Percentiles rank a stretch among this genome's conserved stretches.
Evolutionary conservation across 768 basidiomycete genomes (phyloP).

Genomic region (Tylopilus felleus): DNA sequence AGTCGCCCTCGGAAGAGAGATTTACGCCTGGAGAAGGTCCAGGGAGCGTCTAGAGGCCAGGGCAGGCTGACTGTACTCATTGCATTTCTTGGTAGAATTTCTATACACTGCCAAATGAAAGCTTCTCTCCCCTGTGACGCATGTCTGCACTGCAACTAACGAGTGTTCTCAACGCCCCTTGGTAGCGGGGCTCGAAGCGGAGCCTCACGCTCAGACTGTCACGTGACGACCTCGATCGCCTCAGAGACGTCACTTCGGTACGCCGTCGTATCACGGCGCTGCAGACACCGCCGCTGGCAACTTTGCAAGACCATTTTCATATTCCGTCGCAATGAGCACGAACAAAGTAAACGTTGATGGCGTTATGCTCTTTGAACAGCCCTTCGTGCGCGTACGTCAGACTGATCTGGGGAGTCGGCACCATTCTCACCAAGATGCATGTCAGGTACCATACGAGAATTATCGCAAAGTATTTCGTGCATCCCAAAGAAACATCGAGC

Average conservation of each 20-base stretch:
- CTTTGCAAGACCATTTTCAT: constrained; percentile 5
- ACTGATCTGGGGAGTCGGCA: not conserved
- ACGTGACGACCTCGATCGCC: constrained; percentile 26
- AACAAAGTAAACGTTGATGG: constrained; percentile 68
- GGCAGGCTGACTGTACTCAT: constrained; percentile 10
- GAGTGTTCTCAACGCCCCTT: constrained; percentile 9
- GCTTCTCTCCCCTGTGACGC: constrained; percentile 9
- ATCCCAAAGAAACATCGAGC: constrained; percentile 78
- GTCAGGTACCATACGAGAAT: constrained; percentile 85
- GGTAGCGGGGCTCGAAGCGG: not conserved
- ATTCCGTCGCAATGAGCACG: constrained; percentile 28
- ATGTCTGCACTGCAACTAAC: constrained; percentile 12
- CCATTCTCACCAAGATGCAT: constrained; percentile 11
- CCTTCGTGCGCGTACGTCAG: constrained; percentile 63
- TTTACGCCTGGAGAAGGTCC: constrained; percentile 63
- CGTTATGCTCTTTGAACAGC: constrained; percentile 78
- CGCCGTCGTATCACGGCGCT: not conserved
- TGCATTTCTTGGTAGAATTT: constrained; percentile 8
- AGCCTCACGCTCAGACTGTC: constrained; percentile 8
- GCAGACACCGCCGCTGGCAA: constrained; percentile 3
- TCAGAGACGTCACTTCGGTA: constrained; percentile 5
- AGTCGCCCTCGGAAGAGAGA: constrained; percentile 69
- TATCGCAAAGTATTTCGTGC: constrained; percentile 85
- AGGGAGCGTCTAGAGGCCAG: constrained; percentile 13
- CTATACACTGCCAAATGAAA: constrained; percentile 5